Evolutionary conservation across 768 basidiomycete genomes (phyloP), one percentile per base, ranked within the genome.

Genomic region (Mycena leptocephala): DNA sequence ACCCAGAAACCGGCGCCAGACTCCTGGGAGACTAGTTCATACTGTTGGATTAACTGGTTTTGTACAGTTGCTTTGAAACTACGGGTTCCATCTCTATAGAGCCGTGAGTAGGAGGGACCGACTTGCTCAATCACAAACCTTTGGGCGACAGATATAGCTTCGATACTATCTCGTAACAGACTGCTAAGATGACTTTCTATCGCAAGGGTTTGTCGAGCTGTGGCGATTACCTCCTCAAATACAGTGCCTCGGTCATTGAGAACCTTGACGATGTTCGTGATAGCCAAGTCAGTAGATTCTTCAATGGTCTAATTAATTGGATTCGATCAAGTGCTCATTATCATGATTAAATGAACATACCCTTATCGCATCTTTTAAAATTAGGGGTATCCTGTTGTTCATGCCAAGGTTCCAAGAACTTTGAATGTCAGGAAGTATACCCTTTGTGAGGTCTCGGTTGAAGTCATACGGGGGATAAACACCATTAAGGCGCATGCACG

Each of bases 81-180:
- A 0, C 76, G 67, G 8, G 62, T 77, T 2, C 67, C 72, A 11
- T 74, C 63, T 24, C 76, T 77, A 22, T 64, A 30, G 4, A 46
- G 6, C 20, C 28, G 20, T 64, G 53, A 55, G 33, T 14, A 24
- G 56, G 22, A 22, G 8, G 8, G 20, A 28, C 28, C 0, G n/a
- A 56, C 33, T 35, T 22, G 3, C n/a, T 32, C 43, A 22, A 18
- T 30, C 11, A 58, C 71, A 1, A 16, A 70, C 76, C 68, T 30
- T 33, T 77, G 76, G 1, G 76, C 63, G 1, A 70, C 2, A 1
- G 32, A 20, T 1, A 77, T 53, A 2, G 59, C 4, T 11, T 72
- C 3, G 3, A 41, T n/a, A 2, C 41, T 24, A n/a, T 48, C 18
- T 14, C 30, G 24, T 1, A 37, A 30, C n/a, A 65, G 20, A 16